These are phyloP conservation scores for Aspergillus flavus DNA, from an alignment of 2,329 filamentous ascomycete genomes.

Conservation along the genomic window DNA sequence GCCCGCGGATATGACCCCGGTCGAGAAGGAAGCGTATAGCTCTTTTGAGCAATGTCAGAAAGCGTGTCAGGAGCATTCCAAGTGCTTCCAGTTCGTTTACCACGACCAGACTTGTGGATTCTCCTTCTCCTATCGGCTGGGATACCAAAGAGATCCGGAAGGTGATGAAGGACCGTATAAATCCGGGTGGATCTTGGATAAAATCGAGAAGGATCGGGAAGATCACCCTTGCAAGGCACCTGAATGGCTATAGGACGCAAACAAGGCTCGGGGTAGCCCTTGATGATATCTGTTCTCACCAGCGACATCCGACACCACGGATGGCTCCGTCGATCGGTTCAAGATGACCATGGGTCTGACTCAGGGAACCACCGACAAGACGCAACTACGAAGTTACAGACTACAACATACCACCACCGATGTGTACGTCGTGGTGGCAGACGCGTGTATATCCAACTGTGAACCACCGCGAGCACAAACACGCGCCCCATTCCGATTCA, in stretches of 20 bases:
- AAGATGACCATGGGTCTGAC: background rate
- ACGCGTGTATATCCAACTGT: background rate
- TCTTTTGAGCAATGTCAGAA: constrained; percentile 50
- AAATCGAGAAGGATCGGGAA: constrained; percentile 16
- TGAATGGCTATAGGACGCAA: constrained; percentile 10
- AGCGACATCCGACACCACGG: background rate
- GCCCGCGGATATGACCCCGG: constrained; percentile 39
- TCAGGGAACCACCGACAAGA: no score
- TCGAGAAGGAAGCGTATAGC: constrained; percentile 51
- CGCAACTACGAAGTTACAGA: background rate
- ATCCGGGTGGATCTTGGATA: constrained; percentile 18
- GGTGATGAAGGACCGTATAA: constrained; percentile 10
- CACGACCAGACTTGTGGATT: constrained; percentile 14
- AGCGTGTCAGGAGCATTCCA: constrained; percentile 47
- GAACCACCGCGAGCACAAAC: background rate
- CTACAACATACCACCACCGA: background rate
- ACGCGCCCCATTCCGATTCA: background rate
- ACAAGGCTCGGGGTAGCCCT: background rate
- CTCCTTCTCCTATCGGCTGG: constrained; percentile 16
- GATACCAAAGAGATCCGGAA: constrained; percentile 8
- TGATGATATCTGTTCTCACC: background rate
- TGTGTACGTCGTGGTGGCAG: no score
- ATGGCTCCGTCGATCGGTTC: background rate
- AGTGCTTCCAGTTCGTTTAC: constrained; percentile 40
- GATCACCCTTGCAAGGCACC: constrained; percentile 12